Base-by-base conservation (phyloP, 2,329 filamentous ascomycete genomes). In the Alternaria alternata region DNA sequence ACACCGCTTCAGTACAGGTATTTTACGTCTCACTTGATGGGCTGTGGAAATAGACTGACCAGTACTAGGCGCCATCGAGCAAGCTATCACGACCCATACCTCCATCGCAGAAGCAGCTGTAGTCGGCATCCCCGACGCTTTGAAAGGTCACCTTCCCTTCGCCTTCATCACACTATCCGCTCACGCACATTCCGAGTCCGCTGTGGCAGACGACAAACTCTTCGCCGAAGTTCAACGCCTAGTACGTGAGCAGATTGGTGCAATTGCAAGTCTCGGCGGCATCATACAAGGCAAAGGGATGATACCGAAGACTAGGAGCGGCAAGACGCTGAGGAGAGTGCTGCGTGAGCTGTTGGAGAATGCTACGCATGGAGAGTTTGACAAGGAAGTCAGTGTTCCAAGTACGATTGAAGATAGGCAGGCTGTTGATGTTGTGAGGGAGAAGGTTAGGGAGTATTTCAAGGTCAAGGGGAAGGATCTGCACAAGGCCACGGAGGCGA, bases 131-230 rank as follows among this genome's bases (percentile, higher is more conserved):
- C 93, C 94, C 0, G 94, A 97, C 73, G 79, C 87, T 0, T 83
- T 97, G 43, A 98, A 98, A 77, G 94, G 94, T 18, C 93, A 96
- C 70, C 85, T 97, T 6, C 94, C 94, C 0, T 96, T 98, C 72
- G 94, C 93, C 9, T 97, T 97, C 75, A 84, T 97, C 68, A 90
- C 87, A 0, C 82, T 87, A n/a, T 80, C 81, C 1, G 80, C 85
- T 0, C 79, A 83, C 12, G 75, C 83, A 4, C 84, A 86, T 75
- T 86, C 82, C 5, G 67, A 77, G 2, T 84, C 83, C 8, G 86
- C 86, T 9, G 77, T 86, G 4, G 84, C 85, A 5, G 78, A 82
- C 1, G 62, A 75, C 1, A 72, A 81, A 47, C 78, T 88, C 14
- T 82, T 86, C 66, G 80, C 77, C 44, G 91, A 94, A 75, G 87